A percentile compares a stretch with the other conserved stretches of the same genome.
Conservation (phyloP, 1,284 basidiomycete species). For the Volvariella surrecta region DNA sequence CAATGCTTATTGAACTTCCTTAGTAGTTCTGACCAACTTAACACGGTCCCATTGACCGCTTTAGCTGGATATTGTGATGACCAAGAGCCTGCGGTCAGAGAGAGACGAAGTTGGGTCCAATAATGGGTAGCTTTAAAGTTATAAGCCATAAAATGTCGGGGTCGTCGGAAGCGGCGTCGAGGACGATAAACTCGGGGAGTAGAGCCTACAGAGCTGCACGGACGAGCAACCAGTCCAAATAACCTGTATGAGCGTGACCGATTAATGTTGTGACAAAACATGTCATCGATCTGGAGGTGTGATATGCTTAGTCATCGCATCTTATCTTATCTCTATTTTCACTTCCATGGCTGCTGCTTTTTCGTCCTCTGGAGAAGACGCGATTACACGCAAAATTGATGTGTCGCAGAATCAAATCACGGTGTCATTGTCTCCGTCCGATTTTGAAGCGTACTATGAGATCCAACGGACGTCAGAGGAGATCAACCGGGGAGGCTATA, state of each 20-base stretch:
- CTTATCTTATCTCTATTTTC: background rate
- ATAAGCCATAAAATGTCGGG: slow-evolving; percentile 17
- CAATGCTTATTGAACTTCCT: slow-evolving; percentile 89
- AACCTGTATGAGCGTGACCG: no score
- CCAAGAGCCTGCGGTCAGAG: slow-evolving; percentile 67
- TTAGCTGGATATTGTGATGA: slow-evolving; percentile 50
- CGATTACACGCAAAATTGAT: slow-evolving; percentile 44
- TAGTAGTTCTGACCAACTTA: slow-evolving; percentile 76
- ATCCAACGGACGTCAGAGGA: slow-evolving; percentile 45
- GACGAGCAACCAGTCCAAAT: background rate
- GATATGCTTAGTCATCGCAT: background rate
- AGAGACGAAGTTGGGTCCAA: slow-evolving; percentile 59
- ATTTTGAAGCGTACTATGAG: slow-evolving; percentile 55
- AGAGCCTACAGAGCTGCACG: background rate
- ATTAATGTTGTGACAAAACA: background rate
- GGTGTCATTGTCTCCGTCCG: slow-evolving; percentile 22
- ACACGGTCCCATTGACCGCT: slow-evolving; percentile 41
- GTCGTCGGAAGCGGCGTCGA: background rate
- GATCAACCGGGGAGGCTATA: slow-evolving; percentile 45
- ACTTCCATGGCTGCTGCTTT: slow-evolving; percentile 26
- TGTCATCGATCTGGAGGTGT: no score
- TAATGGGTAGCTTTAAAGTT: slow-evolving; percentile 61
- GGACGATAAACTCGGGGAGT: background rate
- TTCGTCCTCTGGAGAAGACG: slow-evolving; percentile 53
- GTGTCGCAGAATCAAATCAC: slow-evolving; percentile 30